phyloP scores from a whole-genome alignment of 805 yeast genomes.

The Yarrowia sp. region DNA sequence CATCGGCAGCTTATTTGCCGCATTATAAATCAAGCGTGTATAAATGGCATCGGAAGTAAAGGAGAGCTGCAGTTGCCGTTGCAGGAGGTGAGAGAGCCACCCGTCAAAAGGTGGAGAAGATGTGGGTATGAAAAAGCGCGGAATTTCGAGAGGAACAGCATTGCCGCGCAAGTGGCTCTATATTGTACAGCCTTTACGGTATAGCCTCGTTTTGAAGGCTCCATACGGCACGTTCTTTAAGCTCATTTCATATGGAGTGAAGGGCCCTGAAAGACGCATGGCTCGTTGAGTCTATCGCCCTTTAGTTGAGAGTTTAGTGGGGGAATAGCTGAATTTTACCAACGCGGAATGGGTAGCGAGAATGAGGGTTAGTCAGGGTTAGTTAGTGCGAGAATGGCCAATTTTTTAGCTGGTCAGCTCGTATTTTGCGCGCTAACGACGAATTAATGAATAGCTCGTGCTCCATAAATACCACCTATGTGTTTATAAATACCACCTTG shows the following conservation, averaged over 20 bases:
- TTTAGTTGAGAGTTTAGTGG: background rate
- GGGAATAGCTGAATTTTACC: background rate
- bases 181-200: background rate
- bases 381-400: too few species aligned
- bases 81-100: background rate
- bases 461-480: background rate
- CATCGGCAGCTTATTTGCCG: conserved; percentile 27
- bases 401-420: background rate
- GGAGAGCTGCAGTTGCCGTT: background rate
- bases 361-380: too few species aligned
- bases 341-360: background rate
- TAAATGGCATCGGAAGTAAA: background rate
- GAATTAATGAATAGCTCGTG: too few species aligned
- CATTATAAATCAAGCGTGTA: background rate
- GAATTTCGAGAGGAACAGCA: background rate
- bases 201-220: background rate
- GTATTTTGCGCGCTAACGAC: background rate
- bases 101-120: background rate
- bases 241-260: too few species aligned
- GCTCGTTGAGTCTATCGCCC: background rate
- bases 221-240: background rate
- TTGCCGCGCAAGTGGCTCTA: too few species aligned
- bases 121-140: background rate
- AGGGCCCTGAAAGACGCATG: background rate
- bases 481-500: background rate